These are phyloP conservation scores for Dactylellina cionopaga DNA, from an alignment of 2,329 filamentous ascomycete species.

Conservation along the genomic window DNA sequence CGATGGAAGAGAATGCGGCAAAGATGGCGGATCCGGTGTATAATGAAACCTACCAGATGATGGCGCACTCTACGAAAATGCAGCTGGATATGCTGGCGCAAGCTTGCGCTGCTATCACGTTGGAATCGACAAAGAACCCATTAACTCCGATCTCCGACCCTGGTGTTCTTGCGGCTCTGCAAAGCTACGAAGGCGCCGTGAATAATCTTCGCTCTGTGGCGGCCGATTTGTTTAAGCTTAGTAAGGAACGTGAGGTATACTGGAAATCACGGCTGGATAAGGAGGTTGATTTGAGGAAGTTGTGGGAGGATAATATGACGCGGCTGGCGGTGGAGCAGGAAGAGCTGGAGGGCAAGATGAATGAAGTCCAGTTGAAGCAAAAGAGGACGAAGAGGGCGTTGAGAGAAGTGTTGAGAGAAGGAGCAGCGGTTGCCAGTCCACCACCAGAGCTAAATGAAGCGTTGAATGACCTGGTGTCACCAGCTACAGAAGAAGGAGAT, in stretches of 20 bases:
- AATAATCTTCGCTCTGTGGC: constrained; percentile 85
- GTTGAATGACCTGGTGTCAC: constrained; percentile 57
- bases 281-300: constrained; percentile 87
- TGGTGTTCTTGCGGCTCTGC: constrained; percentile 77
- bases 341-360: constrained; percentile 81
- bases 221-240: constrained; percentile 88
- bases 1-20: constrained; percentile 81
- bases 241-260: constrained; percentile 90
- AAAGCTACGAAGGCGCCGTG: constrained; percentile 89
- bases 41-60: constrained; percentile 96
- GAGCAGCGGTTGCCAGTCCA: constrained; percentile 32
- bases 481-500: constrained; percentile 57
- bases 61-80: constrained; percentile 90
- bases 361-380: constrained; percentile 51
- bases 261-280: constrained; percentile 96
- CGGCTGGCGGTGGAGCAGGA: constrained; percentile 95
- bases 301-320: constrained; percentile 99
- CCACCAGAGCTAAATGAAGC: constrained; percentile 59
- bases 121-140: constrained; percentile 76
- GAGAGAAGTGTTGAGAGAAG: constrained; percentile 45
- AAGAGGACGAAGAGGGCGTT: constrained; percentile 47
- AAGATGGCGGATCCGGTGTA: constrained; percentile 73
- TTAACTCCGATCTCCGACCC: constrained; percentile 78
- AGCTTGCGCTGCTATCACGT: constrained; percentile 82
- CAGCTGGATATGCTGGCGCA: constrained; percentile 90